Evolutionary conservation across 208 protist genomes (phyloP), one percentile per base, ranked within the genome.

Genomic region (Leishmania major): DNA sequence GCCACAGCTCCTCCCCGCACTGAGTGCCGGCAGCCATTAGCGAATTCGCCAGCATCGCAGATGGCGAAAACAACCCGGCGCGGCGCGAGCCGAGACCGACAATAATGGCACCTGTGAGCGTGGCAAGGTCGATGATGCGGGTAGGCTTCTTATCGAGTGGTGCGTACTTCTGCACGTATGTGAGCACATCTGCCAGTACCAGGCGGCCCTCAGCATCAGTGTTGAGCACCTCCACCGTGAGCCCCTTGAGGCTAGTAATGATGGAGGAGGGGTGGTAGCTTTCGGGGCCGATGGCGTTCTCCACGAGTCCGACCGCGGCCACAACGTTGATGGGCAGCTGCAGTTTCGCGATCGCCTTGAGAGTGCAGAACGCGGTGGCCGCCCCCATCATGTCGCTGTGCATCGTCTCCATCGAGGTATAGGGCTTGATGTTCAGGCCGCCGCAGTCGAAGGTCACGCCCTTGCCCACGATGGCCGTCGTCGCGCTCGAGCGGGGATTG

Each of bases 361-460:
- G 78, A 10, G 93, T 88, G 15, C 89, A 80, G n/a, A 98, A 87
- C 37, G 93, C 92, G 25, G 91, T 94, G 43, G 93, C 96, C 0
- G 97, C 92, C 22, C 97, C 97, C 89, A 96, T 96, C 96, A 98
- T 98, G 79, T 98, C 97, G 53, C 88, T 91, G 86, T 98, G 95
- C 97, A 98, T 98, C 67, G 92, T 94, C 84, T 96, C 92, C 97
- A 98, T 98, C 35, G 91, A 92, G 0, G 88, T 92, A 82, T 84
- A 93, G 43, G 97, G 96, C 82, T 98, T 98, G 40, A 98, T 53
- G 79, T 94, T 96, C 49, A 98, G 90, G 57, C 97, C 97, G 47
- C 97, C 97, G 80, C 88, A 94, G 87, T 98, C 97, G 79, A 97
- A 98, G 17, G 95, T 98, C 71, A 98, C 94, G 60, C 96, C 97